Conservation (phyloP, 768 basidiomycete species). For the Amanita rimosa region DNA sequence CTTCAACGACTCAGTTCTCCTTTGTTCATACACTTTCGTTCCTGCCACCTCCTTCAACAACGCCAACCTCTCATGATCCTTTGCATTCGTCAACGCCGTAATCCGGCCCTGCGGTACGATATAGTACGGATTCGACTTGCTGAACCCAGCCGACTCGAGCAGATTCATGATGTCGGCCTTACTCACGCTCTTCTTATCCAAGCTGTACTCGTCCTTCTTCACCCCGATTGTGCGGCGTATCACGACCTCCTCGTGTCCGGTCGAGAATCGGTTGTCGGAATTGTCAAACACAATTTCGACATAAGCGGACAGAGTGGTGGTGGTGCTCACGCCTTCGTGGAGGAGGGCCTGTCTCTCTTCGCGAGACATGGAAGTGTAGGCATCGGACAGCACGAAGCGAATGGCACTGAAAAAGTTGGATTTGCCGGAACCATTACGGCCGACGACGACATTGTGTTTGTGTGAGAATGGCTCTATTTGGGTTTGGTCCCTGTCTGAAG, state of each 20-base stretch:
- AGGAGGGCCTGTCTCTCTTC: constrained; percentile 91
- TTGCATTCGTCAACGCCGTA: constrained; percentile 92
- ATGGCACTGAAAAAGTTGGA: constrained; percentile 98
- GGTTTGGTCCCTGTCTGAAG: constrained; percentile 72
- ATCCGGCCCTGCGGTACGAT: constrained; percentile 99
- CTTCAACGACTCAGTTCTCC: constrained; percentile 82
- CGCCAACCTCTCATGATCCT: constrained; percentile 86
- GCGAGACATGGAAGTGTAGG: constrained; percentile 89
- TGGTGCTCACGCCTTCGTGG: constrained; percentile 84
- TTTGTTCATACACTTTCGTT: constrained; percentile 95
- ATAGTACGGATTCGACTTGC: constrained; percentile 97
- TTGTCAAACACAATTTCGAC: constrained; percentile 97
- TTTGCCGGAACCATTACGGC: constrained; percentile 96
- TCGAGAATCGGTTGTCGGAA: constrained; percentile 88
- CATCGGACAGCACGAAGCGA: constrained; percentile 95
- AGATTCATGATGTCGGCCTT: constrained; percentile 98
- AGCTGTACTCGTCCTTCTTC: constrained; percentile 97
- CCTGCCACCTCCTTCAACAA: constrained; percentile 98
- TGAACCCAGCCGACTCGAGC: constrained; percentile 94
- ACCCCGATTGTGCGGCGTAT: constrained; percentile 90
- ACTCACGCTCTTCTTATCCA: constrained; percentile 90
- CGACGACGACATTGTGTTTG: constrained; percentile 92
- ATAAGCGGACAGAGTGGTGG: constrained; percentile 86
- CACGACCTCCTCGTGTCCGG: constrained; percentile 76
- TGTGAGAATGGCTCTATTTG: constrained; percentile 93